These are phyloP conservation scores for Phialophora expanda DNA, from an alignment of 2,329 filamentous ascomycete genomes.

Conservation along the genomic window DNA sequence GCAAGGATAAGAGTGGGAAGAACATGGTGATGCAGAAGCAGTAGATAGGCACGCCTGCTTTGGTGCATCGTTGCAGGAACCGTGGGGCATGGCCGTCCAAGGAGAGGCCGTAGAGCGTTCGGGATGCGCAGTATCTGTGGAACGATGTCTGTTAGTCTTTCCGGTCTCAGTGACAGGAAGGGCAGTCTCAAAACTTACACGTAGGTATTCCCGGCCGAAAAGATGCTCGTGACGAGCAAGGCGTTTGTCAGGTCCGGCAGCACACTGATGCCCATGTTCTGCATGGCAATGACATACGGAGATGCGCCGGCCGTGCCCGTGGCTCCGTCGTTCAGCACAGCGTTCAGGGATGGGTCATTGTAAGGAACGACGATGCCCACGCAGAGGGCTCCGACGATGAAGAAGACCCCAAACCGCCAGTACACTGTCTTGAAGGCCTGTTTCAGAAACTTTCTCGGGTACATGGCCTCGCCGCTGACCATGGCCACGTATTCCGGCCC, in stretches of 20 bases:
- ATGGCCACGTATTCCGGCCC: slow-evolving; percentile 68
- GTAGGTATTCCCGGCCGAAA: slow-evolving; percentile 61
- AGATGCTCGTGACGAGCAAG: slow-evolving; percentile 59
- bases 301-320: slow-evolving; percentile 58
- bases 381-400: slow-evolving; percentile 71
- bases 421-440: slow-evolving; percentile 70
- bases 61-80: slow-evolving; percentile 64
- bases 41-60: slow-evolving; percentile 66
- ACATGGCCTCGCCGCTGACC: slow-evolving; percentile 69
- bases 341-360: slow-evolving; percentile 63
- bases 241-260: slow-evolving; percentile 12
- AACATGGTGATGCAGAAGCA: slow-evolving; percentile 61
- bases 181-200: not conserved
- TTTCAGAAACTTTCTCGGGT: slow-evolving; percentile 66
- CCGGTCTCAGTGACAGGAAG: no score
- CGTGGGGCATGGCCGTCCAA: slow-evolving; percentile 60
- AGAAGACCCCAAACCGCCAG: slow-evolving; percentile 74
- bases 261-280: slow-evolving; percentile 50
- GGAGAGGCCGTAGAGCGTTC: slow-evolving; percentile 59
- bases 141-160: not conserved
- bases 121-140: slow-evolving; percentile 59
- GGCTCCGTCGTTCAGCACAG: slow-evolving; percentile 52
- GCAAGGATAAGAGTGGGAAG: slow-evolving; percentile 59
- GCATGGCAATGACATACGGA: slow-evolving; percentile 67
- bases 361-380: slow-evolving; percentile 73